Percentiles rank a stretch among this genome's conserved stretches.
These are phyloP conservation scores for Microbotryomycetes sp. DNA, from an alignment of 1,284 basidiomycete species.

Conservation along the genomic window DNA sequence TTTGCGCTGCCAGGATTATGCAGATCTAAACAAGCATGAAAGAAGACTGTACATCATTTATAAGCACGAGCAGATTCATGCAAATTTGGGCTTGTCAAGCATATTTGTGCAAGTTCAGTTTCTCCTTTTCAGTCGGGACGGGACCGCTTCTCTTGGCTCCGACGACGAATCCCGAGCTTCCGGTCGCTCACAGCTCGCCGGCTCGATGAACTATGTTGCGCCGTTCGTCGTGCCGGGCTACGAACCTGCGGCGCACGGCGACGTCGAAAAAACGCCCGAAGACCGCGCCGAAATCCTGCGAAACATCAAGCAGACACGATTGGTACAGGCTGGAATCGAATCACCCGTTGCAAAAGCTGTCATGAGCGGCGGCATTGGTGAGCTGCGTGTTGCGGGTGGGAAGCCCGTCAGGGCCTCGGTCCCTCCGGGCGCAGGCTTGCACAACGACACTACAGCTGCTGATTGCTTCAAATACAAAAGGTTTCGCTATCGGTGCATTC, in stretches of 20 bases:
- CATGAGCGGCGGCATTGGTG: slow-evolving; percentile 31
- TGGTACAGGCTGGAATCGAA: slow-evolving; percentile 34
- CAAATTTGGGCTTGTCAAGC: too few species aligned
- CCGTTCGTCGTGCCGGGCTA: slow-evolving; percentile 35
- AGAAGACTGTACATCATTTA: too few species aligned
- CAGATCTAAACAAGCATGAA: background rate
- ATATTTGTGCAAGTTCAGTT: too few species aligned
- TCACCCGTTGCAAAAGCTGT: slow-evolving; percentile 32
- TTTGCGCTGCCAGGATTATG: background rate
- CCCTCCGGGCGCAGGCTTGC: too few species aligned
- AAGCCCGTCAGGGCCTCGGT: background rate
- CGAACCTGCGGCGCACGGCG: slow-evolving; percentile 23
- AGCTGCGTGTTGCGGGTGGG: background rate
- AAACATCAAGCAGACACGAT: slow-evolving; percentile 33
- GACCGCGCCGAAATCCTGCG: slow-evolving; percentile 30
- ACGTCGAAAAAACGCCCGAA: slow-evolving; percentile 23
- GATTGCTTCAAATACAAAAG: too few species aligned
- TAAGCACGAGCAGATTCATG: too few species aligned
- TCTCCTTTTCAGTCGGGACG: too few species aligned
- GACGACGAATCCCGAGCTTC: too few species aligned
- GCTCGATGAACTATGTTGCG: slow-evolving; percentile 17
- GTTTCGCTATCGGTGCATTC: slow-evolving; percentile 86
- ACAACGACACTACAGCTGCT: too few species aligned
- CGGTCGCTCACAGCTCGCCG: background rate
- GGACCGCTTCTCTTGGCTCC: too few species aligned